A percentile compares a stretch with the other conserved stretches of the same genome.
These are phyloP conservation scores for Albophoma yamanashiensis DNA, from an alignment of 2,329 filamentous ascomycete species.

Conservation along the genomic window DNA sequence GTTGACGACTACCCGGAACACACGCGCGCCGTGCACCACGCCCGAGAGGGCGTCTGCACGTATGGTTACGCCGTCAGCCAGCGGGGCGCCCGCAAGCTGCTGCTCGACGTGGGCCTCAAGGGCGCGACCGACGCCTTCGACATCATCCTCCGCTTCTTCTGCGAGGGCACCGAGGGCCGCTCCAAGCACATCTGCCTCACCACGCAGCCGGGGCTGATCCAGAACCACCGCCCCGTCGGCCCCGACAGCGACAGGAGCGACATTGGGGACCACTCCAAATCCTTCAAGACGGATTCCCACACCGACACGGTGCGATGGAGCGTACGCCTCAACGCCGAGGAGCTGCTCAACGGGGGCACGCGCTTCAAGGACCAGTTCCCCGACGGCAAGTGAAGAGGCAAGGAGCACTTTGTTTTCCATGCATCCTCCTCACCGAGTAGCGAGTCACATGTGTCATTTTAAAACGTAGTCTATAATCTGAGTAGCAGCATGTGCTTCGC, in stretches of 20 bases:
- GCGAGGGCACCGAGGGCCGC: slow-evolving; percentile 25
- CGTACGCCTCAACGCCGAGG: slow-evolving; percentile 28
- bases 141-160: slow-evolving; percentile 33
- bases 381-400: neutral
- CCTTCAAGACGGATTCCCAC: slow-evolving; percentile 14
- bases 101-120: slow-evolving; percentile 31
- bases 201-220: slow-evolving; percentile 31
- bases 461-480: neutral
- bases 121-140: slow-evolving; percentile 29
- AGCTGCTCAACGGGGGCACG: slow-evolving; percentile 21
- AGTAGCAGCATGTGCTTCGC: no score
- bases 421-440: neutral
- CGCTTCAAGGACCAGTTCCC: slow-evolving; percentile 14
- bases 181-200: slow-evolving; percentile 27
- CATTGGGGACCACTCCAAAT: slow-evolving; percentile 21
- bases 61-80: slow-evolving; percentile 34
- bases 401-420: neutral
- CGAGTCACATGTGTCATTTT: neutral
- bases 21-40: slow-evolving; percentile 32
- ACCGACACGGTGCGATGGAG: slow-evolving; percentile 28
- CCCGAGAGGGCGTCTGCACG: slow-evolving; percentile 26
- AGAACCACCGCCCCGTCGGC: slow-evolving; percentile 32
- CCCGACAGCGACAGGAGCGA: slow-evolving; percentile 21
- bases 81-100: slow-evolving; percentile 28
- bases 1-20: slow-evolving; percentile 24